Evolutionary conservation across 169 alveolate genomes (phyloP).

Genomic region (Cryptosporidium ubiquitum): DNA sequence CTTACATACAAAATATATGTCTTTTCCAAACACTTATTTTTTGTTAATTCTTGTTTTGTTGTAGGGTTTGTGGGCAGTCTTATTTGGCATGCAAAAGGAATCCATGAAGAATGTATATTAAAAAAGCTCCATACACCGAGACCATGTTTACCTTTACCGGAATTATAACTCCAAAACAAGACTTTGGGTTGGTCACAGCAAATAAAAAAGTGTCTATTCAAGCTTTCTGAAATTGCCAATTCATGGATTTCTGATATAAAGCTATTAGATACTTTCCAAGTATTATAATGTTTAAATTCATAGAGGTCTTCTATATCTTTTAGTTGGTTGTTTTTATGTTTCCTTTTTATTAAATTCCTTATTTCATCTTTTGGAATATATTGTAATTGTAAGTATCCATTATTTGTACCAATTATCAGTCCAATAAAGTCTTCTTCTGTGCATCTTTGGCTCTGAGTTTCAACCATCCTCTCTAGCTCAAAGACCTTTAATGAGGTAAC

Average conservation of each 20-base stretch:
- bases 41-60: neutral
- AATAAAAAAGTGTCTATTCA: slow-evolving; percentile 45
- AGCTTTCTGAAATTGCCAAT: slow-evolving; percentile 9
- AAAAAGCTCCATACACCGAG: slow-evolving; percentile 63
- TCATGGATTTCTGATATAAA: slow-evolving; percentile 35
- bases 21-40: neutral
- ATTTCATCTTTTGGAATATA: slow-evolving; percentile 6
- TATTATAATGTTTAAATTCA: slow-evolving; percentile 17
- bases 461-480: slow-evolving; percentile 2
- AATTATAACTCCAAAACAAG: slow-evolving; percentile 28
- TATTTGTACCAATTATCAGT: slow-evolving; percentile 43
- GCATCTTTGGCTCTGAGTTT: neutral
- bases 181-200: slow-evolving; percentile 70
- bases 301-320: neutral
- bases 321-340: neutral
- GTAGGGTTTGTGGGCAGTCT: neutral
- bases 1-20: slow-evolving; percentile 27
- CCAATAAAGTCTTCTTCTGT: neutral
- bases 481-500: slow-evolving; percentile 20
- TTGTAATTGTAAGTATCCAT: slow-evolving; percentile 46
- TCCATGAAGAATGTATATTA: slow-evolving; percentile 67
- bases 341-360: neutral
- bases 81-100: slow-evolving; percentile 23
- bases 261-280: slow-evolving; percentile 53
- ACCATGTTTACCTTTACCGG: slow-evolving; percentile 18